Conservation (phyloP, 805 yeast species). For the Sugiyamaella mastotermitis region DNA sequence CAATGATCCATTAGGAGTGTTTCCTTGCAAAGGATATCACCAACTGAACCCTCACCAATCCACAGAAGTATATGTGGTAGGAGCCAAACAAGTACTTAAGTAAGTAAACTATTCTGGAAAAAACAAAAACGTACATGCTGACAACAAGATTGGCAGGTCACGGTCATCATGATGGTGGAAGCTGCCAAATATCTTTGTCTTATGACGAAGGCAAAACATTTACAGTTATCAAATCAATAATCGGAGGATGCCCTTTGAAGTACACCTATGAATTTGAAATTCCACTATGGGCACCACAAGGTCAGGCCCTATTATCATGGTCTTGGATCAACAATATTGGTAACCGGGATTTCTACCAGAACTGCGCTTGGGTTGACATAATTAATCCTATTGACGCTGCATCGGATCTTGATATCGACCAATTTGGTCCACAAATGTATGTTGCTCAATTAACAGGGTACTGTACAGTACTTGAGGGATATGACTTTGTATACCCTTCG, state of each 20-base stretch:
- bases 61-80: constrained; percentile 16
- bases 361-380: constrained; percentile 22
- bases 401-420: constrained; percentile 2
- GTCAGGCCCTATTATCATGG: constrained; percentile 22
- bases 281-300: constrained; percentile 19
- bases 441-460: constrained; percentile 18
- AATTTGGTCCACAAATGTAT: constrained; percentile 18
- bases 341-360: constrained; percentile 21
- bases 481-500: constrained; percentile 21
- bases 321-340: constrained; percentile 21
- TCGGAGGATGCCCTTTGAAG: constrained; percentile 22
- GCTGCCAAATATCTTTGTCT: constrained; percentile 22
- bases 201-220: constrained; percentile 21
- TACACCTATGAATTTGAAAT: constrained; percentile 16
- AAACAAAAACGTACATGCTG: neutral
- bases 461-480: constrained; percentile 19
- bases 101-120: constrained; percentile 2
- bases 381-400: constrained; percentile 6
- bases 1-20: constrained; percentile 17
- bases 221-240: constrained; percentile 21
- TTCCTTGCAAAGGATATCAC: constrained; percentile 24
- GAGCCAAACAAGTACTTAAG: constrained; percentile 13
- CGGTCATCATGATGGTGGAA: constrained; percentile 21
- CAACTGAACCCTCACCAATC: constrained; percentile 10
- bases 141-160: constrained; percentile 13